Evolutionary conservation across 2,329 filamentous ascomycete species (phyloP), one percentile per base, ranked within the genome.

Genomic region (Aureobasidium melanogenum): DNA sequence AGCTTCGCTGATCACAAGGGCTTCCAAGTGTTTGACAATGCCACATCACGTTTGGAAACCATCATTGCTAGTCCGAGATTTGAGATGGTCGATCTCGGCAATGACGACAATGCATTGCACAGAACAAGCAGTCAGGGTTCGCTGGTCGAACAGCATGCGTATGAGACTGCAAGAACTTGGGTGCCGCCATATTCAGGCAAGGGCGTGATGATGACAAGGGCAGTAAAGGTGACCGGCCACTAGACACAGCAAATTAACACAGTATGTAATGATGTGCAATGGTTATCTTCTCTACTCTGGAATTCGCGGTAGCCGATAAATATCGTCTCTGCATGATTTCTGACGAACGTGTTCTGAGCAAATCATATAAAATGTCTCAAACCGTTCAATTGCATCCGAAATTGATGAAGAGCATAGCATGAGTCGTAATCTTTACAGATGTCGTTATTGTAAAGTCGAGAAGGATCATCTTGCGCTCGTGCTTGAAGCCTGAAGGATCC

Each of bases 181-280:
- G 30, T 30, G 22, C 54, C 54, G 15, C 39, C 28, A 5, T 59
- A 59, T n/a, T 48, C 43, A n/a, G 56, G 44, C 32, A 50, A 48
- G 26, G 44, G 56, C 10, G 43, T 59, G 32, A 59, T 59, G 56
- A 59, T 59, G 56, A 59, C 56, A 41, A 34, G 56, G 17, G 43
- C 43, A 34, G 32, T 59, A 9, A 30, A 41, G 4, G 56, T 59
- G 26, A 32, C 52, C 26, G 43, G 5, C 15, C 28, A 24, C 15
- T 34, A 48, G 19, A 30, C 2, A 24, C 19, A 46, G 39, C 9
- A 5, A 24, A 22, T 3, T 34, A 10, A 6, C 9, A 34, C 28
- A 50, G 17, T 34, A 50, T 15, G 34, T 32, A 43, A 56, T 56
- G 39, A 56, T 56, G 52, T 28, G 22, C 38, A 32, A 44, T 44